Base-by-base conservation (phyloP, 805 yeast species). In the Saccharomyces kudriavzevii region DNA sequence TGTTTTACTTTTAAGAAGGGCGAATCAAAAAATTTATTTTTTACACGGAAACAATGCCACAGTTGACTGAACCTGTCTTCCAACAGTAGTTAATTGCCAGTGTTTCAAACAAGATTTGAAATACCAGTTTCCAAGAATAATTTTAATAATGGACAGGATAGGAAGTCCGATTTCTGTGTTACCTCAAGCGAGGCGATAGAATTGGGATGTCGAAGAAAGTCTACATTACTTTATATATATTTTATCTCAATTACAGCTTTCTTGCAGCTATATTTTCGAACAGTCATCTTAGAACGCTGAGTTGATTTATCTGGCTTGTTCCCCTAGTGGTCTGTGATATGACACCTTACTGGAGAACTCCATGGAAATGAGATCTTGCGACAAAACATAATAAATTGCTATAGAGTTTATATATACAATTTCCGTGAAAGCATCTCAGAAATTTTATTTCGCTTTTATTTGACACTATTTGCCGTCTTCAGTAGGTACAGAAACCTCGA, bases 171-270 rank as follows among this genome's bases (percentile, higher is more conserved):
- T 65, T 70, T 66, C 67, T 59, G 71, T 65, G 70, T 55, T 50
- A 55, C 58, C 58, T 53, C 56, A 49, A 51, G 35, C 53, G 55
- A 62, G 60, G 53, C 53, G 67, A 68, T 69, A 60, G 68, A 60
- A 69, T 62, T 60, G 65, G 71, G 68, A 67, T 69, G 72, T 69
- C 72, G 72, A 65, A 65, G 66, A 66, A 59, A 65, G 72, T 68
- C 71, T 59, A 68, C 71, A 69, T 56, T 61, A 58, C 52, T 48
- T 48, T 43, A 45, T 49, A 35, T 35, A 35, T 20, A 30, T 13
- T 30, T n/a, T n/a, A n/a, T n/a, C n/a, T n/a, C n/a, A n/a, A n/a
- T n/a, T n/a, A n/a, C n/a, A n/a, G n/a, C n/a, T 30, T 2, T 30
- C 35, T 30, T 30, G 35, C 35, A n/a, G n/a, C n/a, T n/a, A n/a